Base-by-base conservation (phyloP, 768 basidiomycete genomes). In the Leucocoprinus birnbaumii region DNA sequence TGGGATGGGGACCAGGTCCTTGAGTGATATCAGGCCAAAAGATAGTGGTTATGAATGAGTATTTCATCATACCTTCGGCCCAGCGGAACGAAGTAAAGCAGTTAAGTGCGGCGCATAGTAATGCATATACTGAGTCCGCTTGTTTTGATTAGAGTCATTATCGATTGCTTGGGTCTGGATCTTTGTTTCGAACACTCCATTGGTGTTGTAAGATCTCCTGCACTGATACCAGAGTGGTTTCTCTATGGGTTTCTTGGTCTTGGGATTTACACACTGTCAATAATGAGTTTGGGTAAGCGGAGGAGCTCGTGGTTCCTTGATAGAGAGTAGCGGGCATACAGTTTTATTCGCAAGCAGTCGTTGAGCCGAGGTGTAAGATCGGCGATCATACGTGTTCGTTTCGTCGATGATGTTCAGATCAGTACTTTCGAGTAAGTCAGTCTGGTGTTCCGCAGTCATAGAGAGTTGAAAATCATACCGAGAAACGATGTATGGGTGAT, bases 401-500 rank as follows among this genome's bases (percentile, higher is more conserved):
- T 71, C 66, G 10, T 71, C 65, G 8, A 70, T 61, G 6, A 73
- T 61, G 11, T 64, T 66, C 6, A 75, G 61, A 24, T 70, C 67
- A 2, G 73, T 68, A 24, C 74, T 75, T n/a, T n/a, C n/a, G n/a
- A n/a, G n/a, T n/a, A n/a, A n/a, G n/a, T n/a, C n/a, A n/a, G n/a
- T n/a, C n/a, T n/a, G n/a, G n/a, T n/a, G n/a, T n/a, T n/a, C n/a
- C n/a, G n/a, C n/a, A n/a, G n/a, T n/a, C n/a, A n/a, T n/a, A n/a
- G n/a, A n/a, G n/a, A n/a, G n/a, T n/a, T n/a, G n/a, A n/a, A n/a
- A n/a, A n/a, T n/a, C n/a, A n/a, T 42, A 71, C 71, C 71, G 68
- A 31, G 73, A 71, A 16, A 71, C 62, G 34, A 75, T 60, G 38
- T 71, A 71, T 2, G 74, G 74, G 54, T 72, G 73, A 3, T 55